A percentile compares a stretch with the other conserved stretches of the same genome.
Evolutionary conservation across 2,329 filamentous ascomycete species (phyloP).

Genomic region (Colletotrichum sp.): DNA sequence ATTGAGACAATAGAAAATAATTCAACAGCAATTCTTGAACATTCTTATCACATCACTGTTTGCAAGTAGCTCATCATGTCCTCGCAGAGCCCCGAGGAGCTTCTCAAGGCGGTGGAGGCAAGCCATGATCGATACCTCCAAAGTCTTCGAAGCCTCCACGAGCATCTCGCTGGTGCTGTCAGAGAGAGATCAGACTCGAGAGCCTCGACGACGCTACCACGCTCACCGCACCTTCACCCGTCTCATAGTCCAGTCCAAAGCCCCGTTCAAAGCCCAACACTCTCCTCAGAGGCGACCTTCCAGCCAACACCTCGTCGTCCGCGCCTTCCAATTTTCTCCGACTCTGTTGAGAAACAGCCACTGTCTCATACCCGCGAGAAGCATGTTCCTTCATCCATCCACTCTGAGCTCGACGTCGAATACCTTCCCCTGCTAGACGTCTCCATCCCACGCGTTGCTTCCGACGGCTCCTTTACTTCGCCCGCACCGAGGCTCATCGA

Average conservation of each 20-base stretch:
- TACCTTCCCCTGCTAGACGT: slow-evolving; percentile 20
- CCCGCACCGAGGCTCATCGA: slow-evolving; percentile 3
- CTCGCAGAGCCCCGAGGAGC: slow-evolving; percentile 34
- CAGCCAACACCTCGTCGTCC: slow-evolving; percentile 20
- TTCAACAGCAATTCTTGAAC: not conserved
- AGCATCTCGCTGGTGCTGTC: slow-evolving; percentile 24
- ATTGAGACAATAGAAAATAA: not conserved
- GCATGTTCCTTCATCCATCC: slow-evolving; percentile 20
- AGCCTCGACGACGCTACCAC: slow-evolving; percentile 30
- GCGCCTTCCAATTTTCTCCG: slow-evolving; percentile 32
- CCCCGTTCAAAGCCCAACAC: slow-evolving; percentile 8
- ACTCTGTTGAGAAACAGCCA: slow-evolving; percentile 20
- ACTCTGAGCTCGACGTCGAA: slow-evolving; percentile 23
- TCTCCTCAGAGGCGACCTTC: slow-evolving; percentile 4
- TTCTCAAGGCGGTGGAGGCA: slow-evolving; percentile 36
- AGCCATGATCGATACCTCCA: slow-evolving; percentile 39
- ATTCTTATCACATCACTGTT: not conserved
- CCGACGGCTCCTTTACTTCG: not conserved
- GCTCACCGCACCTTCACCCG: slow-evolving; percentile 54
- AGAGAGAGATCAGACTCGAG: slow-evolving; percentile 5
- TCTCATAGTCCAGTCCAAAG: slow-evolving; percentile 13
- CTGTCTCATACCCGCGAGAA: slow-evolving; percentile 19
- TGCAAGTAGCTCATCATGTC: not conserved
- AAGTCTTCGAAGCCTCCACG: slow-evolving; percentile 32
- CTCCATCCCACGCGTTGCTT: not conserved